These are phyloP conservation scores for Cutaneotrichosporon cyanovorans DNA, from an alignment of 1,284 basidiomycete species.

Conservation along the genomic window DNA sequence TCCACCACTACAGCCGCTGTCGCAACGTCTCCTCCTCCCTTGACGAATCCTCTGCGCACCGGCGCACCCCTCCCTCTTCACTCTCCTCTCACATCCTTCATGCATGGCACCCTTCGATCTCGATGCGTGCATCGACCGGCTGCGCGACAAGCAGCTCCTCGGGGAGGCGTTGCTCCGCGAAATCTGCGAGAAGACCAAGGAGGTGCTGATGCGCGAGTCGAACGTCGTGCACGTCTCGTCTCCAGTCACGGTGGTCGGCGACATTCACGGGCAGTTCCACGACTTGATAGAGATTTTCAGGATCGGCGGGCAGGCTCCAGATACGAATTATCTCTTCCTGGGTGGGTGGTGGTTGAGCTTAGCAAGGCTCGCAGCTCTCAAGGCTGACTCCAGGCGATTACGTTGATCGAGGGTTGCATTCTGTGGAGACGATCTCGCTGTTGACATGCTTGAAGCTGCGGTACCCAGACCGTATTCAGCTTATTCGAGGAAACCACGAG, in stretches of 20 bases:
- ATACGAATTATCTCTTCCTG: conserved; percentile 96
- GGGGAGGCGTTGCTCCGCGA: conserved; percentile 86
- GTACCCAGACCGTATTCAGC: conserved; percentile 92
- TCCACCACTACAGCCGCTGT: no score
- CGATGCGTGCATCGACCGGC: conserved; percentile 85
- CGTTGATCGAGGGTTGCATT: conserved; percentile 94
- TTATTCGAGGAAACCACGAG: conserved; percentile 98
- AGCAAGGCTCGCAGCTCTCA: neutral
- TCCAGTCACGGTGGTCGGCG: conserved; percentile 98
- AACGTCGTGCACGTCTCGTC: conserved; percentile 97
- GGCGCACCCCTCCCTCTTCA: neutral
- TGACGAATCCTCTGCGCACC: no score
- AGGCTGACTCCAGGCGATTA: conserved; percentile 68
- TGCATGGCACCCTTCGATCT: conserved; percentile 85
- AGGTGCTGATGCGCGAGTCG: conserved; percentile 96
- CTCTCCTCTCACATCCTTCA: conserved; percentile 3
- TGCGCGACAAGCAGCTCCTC: conserved; percentile 82
- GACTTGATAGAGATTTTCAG: conserved; percentile 98
- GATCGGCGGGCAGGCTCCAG: conserved; percentile 92
- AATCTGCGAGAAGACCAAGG: conserved; percentile 97
- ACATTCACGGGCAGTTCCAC: conserved; percentile 98
- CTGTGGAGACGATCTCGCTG: conserved; percentile 96
- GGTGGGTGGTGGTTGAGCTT: conserved; percentile 49
- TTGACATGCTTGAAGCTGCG: conserved; percentile 93
- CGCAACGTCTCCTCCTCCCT: no score